Evolutionary conservation across 2,329 filamentous ascomycete species (phyloP).

Genomic region (Stagonosporopsis cucurbitacearum): DNA sequence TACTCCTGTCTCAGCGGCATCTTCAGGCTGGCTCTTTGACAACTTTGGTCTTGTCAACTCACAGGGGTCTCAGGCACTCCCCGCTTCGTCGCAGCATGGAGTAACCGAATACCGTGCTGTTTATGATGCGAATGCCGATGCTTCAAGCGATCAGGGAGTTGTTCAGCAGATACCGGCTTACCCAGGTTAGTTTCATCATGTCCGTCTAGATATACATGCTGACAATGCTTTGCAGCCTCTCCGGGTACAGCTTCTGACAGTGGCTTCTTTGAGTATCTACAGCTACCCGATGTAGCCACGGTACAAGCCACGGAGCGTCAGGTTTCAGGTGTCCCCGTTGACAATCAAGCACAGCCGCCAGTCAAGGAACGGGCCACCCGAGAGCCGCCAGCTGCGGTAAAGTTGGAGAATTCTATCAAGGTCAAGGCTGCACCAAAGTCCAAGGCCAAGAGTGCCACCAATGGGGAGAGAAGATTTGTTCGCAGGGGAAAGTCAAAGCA

Average conservation of each 20-base stretch:
- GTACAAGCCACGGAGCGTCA: too few species aligned
- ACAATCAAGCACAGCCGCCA: too few species aligned
- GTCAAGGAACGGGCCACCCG: too few species aligned
- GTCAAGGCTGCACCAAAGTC: background rate
- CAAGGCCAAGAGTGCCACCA: background rate
- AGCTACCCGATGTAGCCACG: background rate
- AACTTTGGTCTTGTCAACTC: background rate
- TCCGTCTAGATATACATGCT: background rate
- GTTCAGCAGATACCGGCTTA: background rate
- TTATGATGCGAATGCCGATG: background rate
- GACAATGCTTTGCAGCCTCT: background rate
- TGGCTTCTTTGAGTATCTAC: too few species aligned
- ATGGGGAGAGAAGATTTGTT: background rate
- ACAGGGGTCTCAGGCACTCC: background rate
- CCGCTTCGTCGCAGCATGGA: background rate
- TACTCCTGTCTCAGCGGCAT: accelerated
- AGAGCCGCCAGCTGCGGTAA: too few species aligned
- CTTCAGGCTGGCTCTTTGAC: background rate
- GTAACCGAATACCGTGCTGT: background rate
- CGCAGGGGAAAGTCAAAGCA: background rate
- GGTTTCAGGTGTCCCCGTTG: too few species aligned
- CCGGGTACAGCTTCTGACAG: background rate
- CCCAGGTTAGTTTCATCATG: background rate
- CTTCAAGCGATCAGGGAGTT: background rate
- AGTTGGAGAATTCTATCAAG: too few species aligned